Evolutionary conservation across 148 eudicot species (phyloP).

Genomic region (Silene latifolia): DNA sequence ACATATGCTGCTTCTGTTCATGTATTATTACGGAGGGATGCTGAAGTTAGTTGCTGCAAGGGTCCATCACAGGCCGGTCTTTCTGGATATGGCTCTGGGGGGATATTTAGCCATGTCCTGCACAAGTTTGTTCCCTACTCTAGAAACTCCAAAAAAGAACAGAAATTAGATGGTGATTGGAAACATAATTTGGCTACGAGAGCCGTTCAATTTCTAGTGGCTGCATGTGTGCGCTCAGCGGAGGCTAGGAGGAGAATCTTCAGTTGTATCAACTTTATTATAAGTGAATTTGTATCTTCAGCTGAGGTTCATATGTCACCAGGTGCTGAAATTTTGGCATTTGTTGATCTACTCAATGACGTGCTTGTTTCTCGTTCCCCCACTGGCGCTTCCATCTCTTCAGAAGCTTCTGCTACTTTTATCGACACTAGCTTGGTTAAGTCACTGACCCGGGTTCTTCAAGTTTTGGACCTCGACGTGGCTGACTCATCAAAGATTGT

Average conservation of each 20-base stretch:
- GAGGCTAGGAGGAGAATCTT: conserved; percentile 93
- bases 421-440: conserved; percentile 82
- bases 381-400: conserved; percentile 65
- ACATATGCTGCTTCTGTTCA: conserved; percentile 83
- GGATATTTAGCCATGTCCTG: conserved; percentile 77
- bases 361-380: conserved; percentile 78
- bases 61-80: conserved; percentile 39
- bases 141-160: conserved; percentile 59
- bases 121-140: conserved; percentile 75
- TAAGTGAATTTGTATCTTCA: conserved; percentile 58
- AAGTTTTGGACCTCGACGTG: conserved; percentile 79
- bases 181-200: conserved; percentile 77
- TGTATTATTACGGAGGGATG: conserved; percentile 78
- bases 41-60: conserved; percentile 64
- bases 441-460: conserved; percentile 64
- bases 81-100: conserved; percentile 42
- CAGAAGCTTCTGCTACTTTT: conserved; percentile 90
- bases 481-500: conserved; percentile 71
- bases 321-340: conserved; percentile 56
- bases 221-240: conserved; percentile 87
- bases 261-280: conserved; percentile 47
- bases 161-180: conserved; percentile 85
- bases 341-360: conserved; percentile 73
- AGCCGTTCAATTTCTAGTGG: conserved; percentile 79
- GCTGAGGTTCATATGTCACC: conserved; percentile 56